These are phyloP conservation scores for Myxozyma vanderwaltii DNA, from an alignment of 805 yeast genomes.

Conservation along the genomic window DNA sequence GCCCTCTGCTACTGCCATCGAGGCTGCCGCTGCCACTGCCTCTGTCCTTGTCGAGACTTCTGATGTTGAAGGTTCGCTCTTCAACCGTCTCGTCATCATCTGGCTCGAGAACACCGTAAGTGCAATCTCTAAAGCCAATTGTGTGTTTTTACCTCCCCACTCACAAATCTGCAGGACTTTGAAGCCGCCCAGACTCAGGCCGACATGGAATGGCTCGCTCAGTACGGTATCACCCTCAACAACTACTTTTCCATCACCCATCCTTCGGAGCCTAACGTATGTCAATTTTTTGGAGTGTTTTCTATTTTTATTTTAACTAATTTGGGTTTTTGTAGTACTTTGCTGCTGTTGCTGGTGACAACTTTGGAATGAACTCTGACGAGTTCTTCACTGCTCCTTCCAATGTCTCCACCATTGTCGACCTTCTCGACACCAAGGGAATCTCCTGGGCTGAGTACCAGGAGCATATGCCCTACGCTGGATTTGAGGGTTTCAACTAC, in stretches of 20 bases:
- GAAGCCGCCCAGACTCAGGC: constrained; percentile 53
- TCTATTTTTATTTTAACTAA: too few species aligned
- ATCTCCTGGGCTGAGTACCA: constrained; percentile 59
- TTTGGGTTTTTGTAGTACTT: constrained; percentile 40
- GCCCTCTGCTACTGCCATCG: constrained; percentile 44
- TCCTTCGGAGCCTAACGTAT: constrained; percentile 55
- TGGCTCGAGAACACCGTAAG: constrained; percentile 55
- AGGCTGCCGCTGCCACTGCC: constrained; percentile 36
- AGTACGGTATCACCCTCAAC: constrained; percentile 50
- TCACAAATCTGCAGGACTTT: too few species aligned
- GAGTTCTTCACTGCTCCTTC: constrained; percentile 49
- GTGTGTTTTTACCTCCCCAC: not conserved
- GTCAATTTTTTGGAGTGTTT: not conserved
- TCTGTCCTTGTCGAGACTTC: constrained; percentile 44
- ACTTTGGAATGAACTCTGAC: constrained; percentile 53
- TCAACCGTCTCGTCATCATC: constrained; percentile 48
- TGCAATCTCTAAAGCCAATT: not conserved
- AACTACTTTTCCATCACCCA: constrained; percentile 58
- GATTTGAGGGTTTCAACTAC: constrained; percentile 53
- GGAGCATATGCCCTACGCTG: constrained; percentile 57
- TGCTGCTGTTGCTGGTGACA: constrained; percentile 55
- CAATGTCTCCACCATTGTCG: constrained; percentile 53
- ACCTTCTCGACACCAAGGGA: constrained; percentile 49
- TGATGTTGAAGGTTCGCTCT: constrained; percentile 46
- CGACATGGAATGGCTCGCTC: constrained; percentile 49